Base-by-base conservation (phyloP, 257 asterid species). In the Solanum chiquidenum region DNA sequence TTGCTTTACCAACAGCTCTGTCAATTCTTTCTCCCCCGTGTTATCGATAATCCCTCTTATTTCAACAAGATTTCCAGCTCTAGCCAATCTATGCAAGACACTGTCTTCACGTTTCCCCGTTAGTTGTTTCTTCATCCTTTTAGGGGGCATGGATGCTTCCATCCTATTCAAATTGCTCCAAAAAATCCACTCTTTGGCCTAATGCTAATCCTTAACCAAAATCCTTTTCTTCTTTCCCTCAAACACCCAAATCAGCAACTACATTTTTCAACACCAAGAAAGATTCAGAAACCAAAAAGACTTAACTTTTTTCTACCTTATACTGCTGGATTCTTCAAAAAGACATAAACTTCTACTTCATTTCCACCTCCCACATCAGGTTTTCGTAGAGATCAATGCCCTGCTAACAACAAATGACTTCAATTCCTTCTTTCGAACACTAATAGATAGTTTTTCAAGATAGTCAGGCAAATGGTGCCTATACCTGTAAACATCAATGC, bases 71-170 rank as follows among this genome's bases (percentile, higher is more conserved):
- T 90, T 84, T 42, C 92, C 93, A 20, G 92, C 93, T 86, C 94
- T 86, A 1, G 93, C 90, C 23, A 92, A 90, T 2, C 91, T 88
- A 88, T 92, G 94, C 93, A 92, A 89, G 11, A 87, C 87, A 33
- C 90, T 88, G 76, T 92, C 94, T 2, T 88, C 94, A 7, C 92
- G 90, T 73, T 91, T 92, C 49, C 94, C 94, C 6, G 94, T 92
- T 62, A 90, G 75, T 83, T 92, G 94, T 69, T 92, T 92, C 58
- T 90, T 91, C 90, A 92, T 92, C 90, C 87, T 91, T 64, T 83
- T 90, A 31, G 86, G 76, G 64, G 92, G 87, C 9, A 88, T 25
- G 21, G 60, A 33, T 18, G 86, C 74, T 23, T 80, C 87, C 90
- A 38, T 31, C 58, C 83, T 44, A 31, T 49, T 60, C 38, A 72